Evolutionary conservation across 257 asterid species (phyloP).

Genomic region (Hygrophila difformis): DNA sequence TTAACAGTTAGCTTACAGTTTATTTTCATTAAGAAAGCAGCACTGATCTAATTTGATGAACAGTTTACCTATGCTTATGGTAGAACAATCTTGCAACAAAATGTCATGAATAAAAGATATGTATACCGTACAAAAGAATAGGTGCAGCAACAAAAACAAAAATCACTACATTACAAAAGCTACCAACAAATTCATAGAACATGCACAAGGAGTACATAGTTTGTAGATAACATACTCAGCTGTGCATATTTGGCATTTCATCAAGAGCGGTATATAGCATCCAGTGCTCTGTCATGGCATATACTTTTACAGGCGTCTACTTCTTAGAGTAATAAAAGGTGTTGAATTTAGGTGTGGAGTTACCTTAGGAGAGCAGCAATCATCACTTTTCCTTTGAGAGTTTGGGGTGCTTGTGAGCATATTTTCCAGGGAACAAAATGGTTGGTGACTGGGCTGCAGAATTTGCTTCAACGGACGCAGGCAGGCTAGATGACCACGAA

Average conservation of each 20-base stretch:
- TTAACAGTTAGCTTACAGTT: no score
- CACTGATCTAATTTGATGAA: no score
- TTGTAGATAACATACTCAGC: conserved; percentile 1
- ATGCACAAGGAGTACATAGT: conserved; percentile 27
- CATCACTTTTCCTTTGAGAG: conserved; percentile 15
- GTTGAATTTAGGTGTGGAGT: conserved; percentile 27
- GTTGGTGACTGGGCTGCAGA: conserved; percentile 18
- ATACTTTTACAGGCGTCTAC: conserved; percentile 5
- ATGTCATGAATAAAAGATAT: no score
- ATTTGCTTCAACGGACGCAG: conserved; percentile 35
- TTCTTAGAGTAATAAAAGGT: conserved; percentile 33
- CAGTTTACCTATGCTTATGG: no score
- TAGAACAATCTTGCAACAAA: no score
- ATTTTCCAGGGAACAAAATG: conserved; percentile 47
- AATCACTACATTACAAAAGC: no score
- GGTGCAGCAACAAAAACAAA: no score
- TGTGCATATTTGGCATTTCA: background rate
- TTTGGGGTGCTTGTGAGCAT: conserved; percentile 30
- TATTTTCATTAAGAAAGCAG: no score
- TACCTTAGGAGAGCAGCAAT: conserved; percentile 23
- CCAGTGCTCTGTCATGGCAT: no score
- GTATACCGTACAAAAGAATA: no score
- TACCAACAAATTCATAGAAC: background rate
- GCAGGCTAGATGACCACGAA: conserved; percentile 45
- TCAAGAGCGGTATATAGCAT: no score